Conservation (phyloP, 228 moss, liverwort and hornwort genomes). For the Sphagnum fallax region DNA sequence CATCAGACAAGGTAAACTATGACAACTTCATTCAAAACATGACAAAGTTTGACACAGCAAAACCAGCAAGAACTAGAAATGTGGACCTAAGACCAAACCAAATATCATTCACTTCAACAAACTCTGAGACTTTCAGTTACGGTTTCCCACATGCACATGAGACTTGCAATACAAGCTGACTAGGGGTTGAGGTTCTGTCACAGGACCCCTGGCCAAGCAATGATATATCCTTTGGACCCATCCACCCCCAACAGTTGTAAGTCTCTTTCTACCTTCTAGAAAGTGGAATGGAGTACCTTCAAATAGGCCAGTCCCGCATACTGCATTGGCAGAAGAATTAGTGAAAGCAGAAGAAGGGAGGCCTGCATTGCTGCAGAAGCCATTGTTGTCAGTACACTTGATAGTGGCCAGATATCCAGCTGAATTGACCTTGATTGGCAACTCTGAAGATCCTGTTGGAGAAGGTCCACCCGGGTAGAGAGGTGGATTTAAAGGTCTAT, state of each 20-base stretch:
- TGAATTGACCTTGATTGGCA: slow-evolving; percentile 45
- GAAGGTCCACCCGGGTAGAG: slow-evolving; percentile 63
- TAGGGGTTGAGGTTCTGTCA: slow-evolving; percentile 19
- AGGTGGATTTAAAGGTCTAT: slow-evolving; percentile 59
- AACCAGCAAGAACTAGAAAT: background rate
- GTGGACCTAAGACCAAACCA: background rate
- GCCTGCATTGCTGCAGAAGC: slow-evolving; percentile 41
- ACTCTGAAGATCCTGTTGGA: slow-evolving; percentile 42
- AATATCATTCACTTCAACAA: slow-evolving; percentile 3
- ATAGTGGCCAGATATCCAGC: slow-evolving; percentile 41
- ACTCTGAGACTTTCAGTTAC: background rate
- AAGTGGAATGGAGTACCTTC: slow-evolving; percentile 77
- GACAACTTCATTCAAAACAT: background rate
- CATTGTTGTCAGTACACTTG: slow-evolving; percentile 84
- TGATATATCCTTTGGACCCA: slow-evolving; percentile 10
- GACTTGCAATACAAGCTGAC: slow-evolving; percentile 24
- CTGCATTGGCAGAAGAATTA: slow-evolving; percentile 61
- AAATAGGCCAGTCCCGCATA: slow-evolving; percentile 73
- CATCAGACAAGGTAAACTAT: background rate
- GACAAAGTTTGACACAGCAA: background rate
- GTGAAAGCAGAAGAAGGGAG: slow-evolving; percentile 73
- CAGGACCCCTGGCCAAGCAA: slow-evolving; percentile 16
- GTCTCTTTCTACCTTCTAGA: slow-evolving; percentile 45
- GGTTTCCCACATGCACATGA: slow-evolving; percentile 8
- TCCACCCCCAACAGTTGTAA: slow-evolving; percentile 17